These are phyloP conservation scores for Chalara sp. DNA, from an alignment of 2,329 filamentous ascomycete genomes.

Conservation along the genomic window DNA sequence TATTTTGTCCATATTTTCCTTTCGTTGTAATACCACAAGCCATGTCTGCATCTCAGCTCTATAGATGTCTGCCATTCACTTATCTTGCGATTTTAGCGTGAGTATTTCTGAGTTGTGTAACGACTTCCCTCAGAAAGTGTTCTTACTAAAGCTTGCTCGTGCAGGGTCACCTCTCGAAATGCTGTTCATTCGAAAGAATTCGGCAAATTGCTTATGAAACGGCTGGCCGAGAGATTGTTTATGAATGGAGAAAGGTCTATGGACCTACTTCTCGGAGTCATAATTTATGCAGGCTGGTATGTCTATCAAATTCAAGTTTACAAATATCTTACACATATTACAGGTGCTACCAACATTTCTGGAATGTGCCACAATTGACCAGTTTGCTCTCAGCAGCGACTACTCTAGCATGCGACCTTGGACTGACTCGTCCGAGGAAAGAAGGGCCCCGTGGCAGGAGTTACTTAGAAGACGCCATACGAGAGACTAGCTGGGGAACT, in stretches of 20 bases:
- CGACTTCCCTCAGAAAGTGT: no score
- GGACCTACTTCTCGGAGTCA: slow-evolving; percentile 11
- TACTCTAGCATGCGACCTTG: slow-evolving; percentile 13
- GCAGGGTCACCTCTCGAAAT: slow-evolving; percentile 3
- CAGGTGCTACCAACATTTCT: slow-evolving; percentile 13
- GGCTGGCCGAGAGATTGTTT: slow-evolving; percentile 11
- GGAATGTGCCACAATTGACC: slow-evolving; percentile 7
- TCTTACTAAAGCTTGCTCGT: no score
- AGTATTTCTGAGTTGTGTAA: no score
- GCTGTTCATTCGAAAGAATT: slow-evolving; percentile 4
- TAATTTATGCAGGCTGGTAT: slow-evolving; percentile 14
- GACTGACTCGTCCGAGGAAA: slow-evolving; percentile 3
- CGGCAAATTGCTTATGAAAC: slow-evolving; percentile 9
- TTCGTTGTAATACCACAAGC: slow-evolving; percentile 14
- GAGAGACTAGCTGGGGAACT: background rate
- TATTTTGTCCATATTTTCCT: slow-evolving; percentile 15
- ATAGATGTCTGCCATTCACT: slow-evolving; percentile 12
- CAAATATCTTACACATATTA: background rate
- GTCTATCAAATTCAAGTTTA: background rate
- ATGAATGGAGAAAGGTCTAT: slow-evolving; percentile 11
- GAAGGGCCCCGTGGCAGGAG: background rate
- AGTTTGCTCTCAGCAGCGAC: slow-evolving; percentile 7
- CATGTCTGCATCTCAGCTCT: slow-evolving; percentile 4
- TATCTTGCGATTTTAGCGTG: slow-evolving; percentile 13
- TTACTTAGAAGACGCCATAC: background rate